Evolutionary conservation across 192 early-diverging fungal species (phyloP).

Genomic region (Coemansia asiatica): DNA sequence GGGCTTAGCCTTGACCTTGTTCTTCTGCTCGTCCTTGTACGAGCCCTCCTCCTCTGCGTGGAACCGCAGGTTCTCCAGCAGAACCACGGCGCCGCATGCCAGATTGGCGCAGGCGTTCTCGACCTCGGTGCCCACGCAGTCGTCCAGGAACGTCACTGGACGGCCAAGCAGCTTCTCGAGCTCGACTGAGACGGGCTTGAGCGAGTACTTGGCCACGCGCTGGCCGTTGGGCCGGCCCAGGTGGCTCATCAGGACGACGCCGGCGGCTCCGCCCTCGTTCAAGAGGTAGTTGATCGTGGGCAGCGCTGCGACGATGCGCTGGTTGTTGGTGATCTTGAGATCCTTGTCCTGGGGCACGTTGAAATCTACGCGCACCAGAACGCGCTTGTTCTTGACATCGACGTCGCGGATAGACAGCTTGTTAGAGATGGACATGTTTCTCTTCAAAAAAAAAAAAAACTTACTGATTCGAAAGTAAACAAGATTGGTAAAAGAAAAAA

Average conservation of each 20-base stretch:
- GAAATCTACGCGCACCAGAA: slow-evolving; percentile 96
- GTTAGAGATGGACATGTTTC: slow-evolving; percentile 57
- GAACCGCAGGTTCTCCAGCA: slow-evolving; percentile 97
- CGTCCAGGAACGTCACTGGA: slow-evolving; percentile 85
- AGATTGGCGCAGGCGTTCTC: slow-evolving; percentile 75
- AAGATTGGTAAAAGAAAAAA: neutral
- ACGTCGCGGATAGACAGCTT: slow-evolving; percentile 89
- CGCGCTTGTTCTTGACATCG: slow-evolving; percentile 81
- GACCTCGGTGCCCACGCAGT: slow-evolving; percentile 91
- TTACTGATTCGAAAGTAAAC: neutral
- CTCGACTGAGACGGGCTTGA: slow-evolving; percentile 88
- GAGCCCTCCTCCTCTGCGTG: slow-evolving; percentile 98
- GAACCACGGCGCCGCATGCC: slow-evolving; percentile 74
- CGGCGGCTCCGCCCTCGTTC: slow-evolving; percentile 72
- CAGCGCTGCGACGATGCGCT: slow-evolving; percentile 91
- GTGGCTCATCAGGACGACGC: slow-evolving; percentile 95
- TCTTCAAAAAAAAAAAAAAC: neutral
- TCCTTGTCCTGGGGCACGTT: slow-evolving; percentile 94
- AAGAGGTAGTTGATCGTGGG: slow-evolving; percentile 92
- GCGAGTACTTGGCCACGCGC: slow-evolving; percentile 81
- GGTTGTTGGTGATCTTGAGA: slow-evolving; percentile 93
- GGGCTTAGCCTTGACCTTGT: slow-evolving; percentile 86
- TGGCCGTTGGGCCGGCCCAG: slow-evolving; percentile 96
- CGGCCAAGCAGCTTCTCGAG: slow-evolving; percentile 72
- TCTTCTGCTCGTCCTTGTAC: slow-evolving; percentile 84